Evolutionary conservation across 1,284 basidiomycete genomes (phyloP).

Genomic region (Sphagnurus paluster): DNA sequence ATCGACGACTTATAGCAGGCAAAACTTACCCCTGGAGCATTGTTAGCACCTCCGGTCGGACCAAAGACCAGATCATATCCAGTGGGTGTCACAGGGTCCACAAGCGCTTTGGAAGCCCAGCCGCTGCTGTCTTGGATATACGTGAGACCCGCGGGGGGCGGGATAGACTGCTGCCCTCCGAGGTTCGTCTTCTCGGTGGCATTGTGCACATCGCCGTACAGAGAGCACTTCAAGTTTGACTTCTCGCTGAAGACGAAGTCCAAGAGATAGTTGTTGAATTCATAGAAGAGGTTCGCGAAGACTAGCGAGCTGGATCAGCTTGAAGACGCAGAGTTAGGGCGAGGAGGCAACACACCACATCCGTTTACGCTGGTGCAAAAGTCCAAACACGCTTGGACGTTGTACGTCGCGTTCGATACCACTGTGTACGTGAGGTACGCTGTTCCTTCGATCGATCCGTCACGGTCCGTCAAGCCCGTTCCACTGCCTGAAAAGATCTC

Average conservation of each 20-base stretch:
- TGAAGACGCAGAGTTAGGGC: background rate
- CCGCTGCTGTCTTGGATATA: slow-evolving; percentile 42
- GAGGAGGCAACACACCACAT: slow-evolving; percentile 32
- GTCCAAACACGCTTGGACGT: slow-evolving; percentile 35
- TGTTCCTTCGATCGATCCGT: slow-evolving; percentile 43
- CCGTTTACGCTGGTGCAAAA: slow-evolving; percentile 32
- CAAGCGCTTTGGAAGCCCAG: slow-evolving; percentile 33
- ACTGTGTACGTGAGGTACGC: slow-evolving; percentile 41
- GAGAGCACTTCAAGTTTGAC: slow-evolving; percentile 45
- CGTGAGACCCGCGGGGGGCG: slow-evolving; percentile 30
- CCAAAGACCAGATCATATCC: slow-evolving; percentile 45
- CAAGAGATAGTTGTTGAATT: slow-evolving; percentile 40
- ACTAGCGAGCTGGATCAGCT: slow-evolving; percentile 25
- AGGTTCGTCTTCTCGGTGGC: slow-evolving; percentile 27
- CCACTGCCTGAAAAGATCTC: slow-evolving; percentile 39
- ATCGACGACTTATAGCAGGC: background rate
- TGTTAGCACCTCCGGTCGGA: slow-evolving; percentile 42
- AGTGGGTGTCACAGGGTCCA: slow-evolving; percentile 32
- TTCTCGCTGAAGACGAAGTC: slow-evolving; percentile 34
- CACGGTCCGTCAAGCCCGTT: slow-evolving; percentile 30
- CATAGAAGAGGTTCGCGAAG: slow-evolving; percentile 46
- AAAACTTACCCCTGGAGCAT: slow-evolving; percentile 41
- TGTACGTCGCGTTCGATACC: slow-evolving; percentile 38
- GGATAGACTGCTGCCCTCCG: slow-evolving; percentile 26
- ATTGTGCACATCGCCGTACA: slow-evolving; percentile 31